Conservation (phyloP, 305 asterid genomes). For the Plantago lanceolata region DNA sequence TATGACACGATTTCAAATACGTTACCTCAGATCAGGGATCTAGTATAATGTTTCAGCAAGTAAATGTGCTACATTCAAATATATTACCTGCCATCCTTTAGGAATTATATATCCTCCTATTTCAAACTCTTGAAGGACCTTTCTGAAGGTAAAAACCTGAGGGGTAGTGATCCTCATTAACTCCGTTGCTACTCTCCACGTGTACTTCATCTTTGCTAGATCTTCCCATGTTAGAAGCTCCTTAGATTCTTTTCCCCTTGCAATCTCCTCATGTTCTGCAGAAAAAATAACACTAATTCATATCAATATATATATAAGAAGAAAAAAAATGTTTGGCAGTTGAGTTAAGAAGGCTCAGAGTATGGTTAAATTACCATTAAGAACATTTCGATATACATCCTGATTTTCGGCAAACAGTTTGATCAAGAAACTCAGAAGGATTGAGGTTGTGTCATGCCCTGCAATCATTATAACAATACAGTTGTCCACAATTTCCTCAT, state of each 20-base stretch:
- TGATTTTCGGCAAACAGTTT: conserved; percentile 8
- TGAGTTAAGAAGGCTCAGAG: neutral
- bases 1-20: no score
- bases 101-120: conserved; percentile 12
- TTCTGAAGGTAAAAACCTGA: neutral
- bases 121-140: conserved; percentile 12
- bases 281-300: no score
- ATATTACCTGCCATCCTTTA: conserved; percentile 3
- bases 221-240: conserved; percentile 11
- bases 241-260: neutral
- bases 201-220: conserved; percentile 14
- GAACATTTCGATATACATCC: conserved; percentile 5
- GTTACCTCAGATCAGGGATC: no score
- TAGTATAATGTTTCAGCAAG: neutral
- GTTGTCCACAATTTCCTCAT: conserved; percentile 11
- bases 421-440: conserved; percentile 2
- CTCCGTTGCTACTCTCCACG: conserved; percentile 12
- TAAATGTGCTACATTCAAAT: neutral
- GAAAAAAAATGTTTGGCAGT: neutral
- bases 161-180: conserved; percentile 4
- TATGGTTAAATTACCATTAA: neutral
- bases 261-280: conserved; percentile 10
- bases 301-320: neutral
- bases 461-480: conserved; percentile 12
- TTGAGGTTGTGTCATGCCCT: conserved; percentile 15